phyloP scores from a whole-genome alignment of 2,329 filamentous ascomycete genomes.

The Beauveria sp. region DNA sequence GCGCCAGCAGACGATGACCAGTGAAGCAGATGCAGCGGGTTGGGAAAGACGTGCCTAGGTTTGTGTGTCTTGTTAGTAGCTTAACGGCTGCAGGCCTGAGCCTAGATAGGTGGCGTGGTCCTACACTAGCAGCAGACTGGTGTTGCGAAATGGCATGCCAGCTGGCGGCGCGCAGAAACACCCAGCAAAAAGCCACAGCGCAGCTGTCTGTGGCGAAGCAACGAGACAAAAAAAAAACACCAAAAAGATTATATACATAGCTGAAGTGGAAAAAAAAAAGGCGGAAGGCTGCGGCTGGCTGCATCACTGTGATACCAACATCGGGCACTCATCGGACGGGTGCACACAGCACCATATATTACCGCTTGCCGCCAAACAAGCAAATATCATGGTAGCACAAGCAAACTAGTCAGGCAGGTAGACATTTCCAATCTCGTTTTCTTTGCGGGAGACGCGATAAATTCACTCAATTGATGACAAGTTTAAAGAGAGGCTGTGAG shows the following conservation, averaged over 20 bases:
- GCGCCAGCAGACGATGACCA: background rate
- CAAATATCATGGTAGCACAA: background rate
- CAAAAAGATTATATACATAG: background rate
- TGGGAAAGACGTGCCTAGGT: too few relatives aligned
- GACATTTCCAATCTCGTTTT: too few relatives aligned
- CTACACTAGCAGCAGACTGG: too few relatives aligned
- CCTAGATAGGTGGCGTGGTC: too few relatives aligned
- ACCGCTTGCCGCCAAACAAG: background rate
- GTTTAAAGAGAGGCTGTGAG: too few relatives aligned
- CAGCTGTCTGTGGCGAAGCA: conserved; percentile 2
- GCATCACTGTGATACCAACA: background rate
- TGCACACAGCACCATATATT: background rate
- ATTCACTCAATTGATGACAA: background rate
- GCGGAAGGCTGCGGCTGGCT: background rate
- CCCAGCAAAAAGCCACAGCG: background rate
- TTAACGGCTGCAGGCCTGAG: too few relatives aligned
- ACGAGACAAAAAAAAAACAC: background rate
- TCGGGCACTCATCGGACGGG: background rate
- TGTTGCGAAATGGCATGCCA: too few relatives aligned
- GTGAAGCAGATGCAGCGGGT: background rate
- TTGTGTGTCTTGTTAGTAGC: too few relatives aligned
- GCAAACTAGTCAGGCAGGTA: background rate
- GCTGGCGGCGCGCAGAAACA: too few relatives aligned
- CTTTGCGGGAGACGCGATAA: too few relatives aligned
- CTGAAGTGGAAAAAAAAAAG: background rate